Conservation (phyloP, 306 rosid species). For the Styphnolobium japonicum region DNA sequence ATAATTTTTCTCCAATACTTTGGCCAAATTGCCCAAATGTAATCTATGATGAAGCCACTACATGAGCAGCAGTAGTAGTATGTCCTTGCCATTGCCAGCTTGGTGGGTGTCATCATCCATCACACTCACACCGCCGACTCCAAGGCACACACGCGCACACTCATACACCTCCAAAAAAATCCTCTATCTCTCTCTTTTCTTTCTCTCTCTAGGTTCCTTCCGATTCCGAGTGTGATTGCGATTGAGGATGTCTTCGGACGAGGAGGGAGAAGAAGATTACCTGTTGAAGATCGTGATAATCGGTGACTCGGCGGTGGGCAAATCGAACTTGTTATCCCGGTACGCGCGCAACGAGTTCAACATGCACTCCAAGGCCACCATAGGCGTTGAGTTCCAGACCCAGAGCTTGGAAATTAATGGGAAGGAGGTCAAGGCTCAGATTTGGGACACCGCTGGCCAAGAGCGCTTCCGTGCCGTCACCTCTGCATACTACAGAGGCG, state of each 20-base stretch:
- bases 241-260: slow-evolving; percentile 70
- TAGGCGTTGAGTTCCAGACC: slow-evolving; percentile 92
- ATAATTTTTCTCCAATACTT: too few species aligned
- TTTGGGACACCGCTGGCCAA: slow-evolving; percentile 99
- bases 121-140: too few species aligned
- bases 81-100: too few species aligned
- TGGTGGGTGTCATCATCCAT: too few species aligned
- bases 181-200: too few species aligned
- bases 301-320: slow-evolving; percentile 87
- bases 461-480: slow-evolving; percentile 95
- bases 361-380: slow-evolving; percentile 88
- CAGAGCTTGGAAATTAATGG: slow-evolving; percentile 79
- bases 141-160: too few species aligned
- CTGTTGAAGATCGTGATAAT: slow-evolving; percentile 92
- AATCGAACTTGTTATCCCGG: slow-evolving; percentile 78
- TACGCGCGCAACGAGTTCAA: slow-evolving; percentile 89
- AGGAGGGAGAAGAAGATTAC: slow-evolving; percentile 84
- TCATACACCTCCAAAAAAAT: too few species aligned
- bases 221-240: too few species aligned
- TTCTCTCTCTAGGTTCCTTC: too few species aligned
- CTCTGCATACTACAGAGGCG: slow-evolving; percentile 91
- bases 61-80: too few species aligned
- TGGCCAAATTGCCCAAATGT: too few species aligned
- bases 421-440: slow-evolving; percentile 93
- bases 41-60: too few species aligned